These are phyloP conservation scores for Hypholoma fasciculare DNA, from an alignment of 768 basidiomycete species.

Conservation along the genomic window DNA sequence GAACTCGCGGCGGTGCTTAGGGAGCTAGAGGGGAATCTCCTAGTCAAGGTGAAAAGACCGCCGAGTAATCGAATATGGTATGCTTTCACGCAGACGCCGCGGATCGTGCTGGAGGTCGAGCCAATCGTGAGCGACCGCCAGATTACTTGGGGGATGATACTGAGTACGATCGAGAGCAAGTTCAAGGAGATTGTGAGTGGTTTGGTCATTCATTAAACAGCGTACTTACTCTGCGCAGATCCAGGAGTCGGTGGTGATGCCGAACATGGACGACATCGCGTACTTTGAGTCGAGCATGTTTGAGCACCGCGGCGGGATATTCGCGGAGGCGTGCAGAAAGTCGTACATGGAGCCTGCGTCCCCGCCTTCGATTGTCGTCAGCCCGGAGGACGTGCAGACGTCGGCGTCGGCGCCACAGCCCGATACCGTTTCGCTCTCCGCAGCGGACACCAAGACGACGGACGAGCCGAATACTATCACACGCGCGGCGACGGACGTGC, in stretches of 20 bases:
- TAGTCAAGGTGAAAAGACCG: conserved; percentile 90
- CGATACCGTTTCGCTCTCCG: conserved; percentile 16
- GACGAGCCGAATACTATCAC: conserved; percentile 1
- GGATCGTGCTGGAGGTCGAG: conserved; percentile 86
- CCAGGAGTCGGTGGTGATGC: conserved; percentile 89
- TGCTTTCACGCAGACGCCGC: conserved; percentile 87
- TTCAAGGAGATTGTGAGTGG: conserved; percentile 83
- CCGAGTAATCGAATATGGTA: conserved; percentile 97
- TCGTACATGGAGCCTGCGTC: conserved; percentile 13
- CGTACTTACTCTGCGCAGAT: conserved; percentile 52
- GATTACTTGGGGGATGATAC: conserved; percentile 92
- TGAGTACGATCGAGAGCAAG: conserved; percentile 85
- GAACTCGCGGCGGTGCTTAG: conserved; percentile 87
- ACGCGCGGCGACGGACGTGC: conserved; percentile 8
- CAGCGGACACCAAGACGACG: conserved; percentile 1
- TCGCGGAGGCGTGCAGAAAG: conserved; percentile 63
- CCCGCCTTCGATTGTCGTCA: neutral
- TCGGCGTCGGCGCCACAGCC: conserved; percentile 37
- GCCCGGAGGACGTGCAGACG: conserved; percentile 29
- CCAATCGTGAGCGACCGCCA: conserved; percentile 94
- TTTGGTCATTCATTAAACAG: conserved; percentile 4
- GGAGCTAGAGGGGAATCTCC: conserved; percentile 88
- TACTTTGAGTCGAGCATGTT: conserved; percentile 82
- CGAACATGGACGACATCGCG: conserved; percentile 97
- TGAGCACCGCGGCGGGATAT: conserved; percentile 84